These are phyloP conservation scores for Chlorencoelia australis DNA, from an alignment of 2,329 filamentous ascomycete species.

Conservation along the genomic window DNA sequence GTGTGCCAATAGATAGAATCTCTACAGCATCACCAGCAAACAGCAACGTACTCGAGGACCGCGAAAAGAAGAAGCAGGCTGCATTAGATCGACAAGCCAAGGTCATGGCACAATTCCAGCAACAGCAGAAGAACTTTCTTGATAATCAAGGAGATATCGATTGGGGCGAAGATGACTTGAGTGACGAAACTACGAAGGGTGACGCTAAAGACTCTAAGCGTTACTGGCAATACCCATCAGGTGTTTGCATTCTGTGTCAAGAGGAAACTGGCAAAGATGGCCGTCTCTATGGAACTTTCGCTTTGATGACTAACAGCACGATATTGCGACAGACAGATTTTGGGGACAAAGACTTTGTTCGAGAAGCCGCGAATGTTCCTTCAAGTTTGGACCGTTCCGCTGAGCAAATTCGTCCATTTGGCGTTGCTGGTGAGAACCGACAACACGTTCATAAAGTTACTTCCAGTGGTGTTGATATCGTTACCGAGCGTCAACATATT, in stretches of 20 bases:
- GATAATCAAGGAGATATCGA: conserved; percentile 79
- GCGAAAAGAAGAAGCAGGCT: conserved; percentile 79
- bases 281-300: conserved; percentile 85
- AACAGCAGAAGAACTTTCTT: conserved; percentile 92
- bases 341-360: conserved; percentile 70
- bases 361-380: conserved; percentile 72
- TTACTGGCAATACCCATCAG: conserved; percentile 81
- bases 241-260: conserved; percentile 92
- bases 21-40: conserved; percentile 74
- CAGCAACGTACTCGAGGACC: conserved; percentile 47
- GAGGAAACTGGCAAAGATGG: conserved; percentile 91
- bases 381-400: conserved; percentile 75
- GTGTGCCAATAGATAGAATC: conserved; percentile 65
- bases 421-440: conserved; percentile 79
- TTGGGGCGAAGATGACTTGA: conserved; percentile 74
- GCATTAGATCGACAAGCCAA: conserved; percentile 81
- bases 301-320: conserved; percentile 74
- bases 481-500: conserved; percentile 68
- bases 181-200: conserved; percentile 54
- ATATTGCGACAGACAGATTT: conserved; percentile 82
- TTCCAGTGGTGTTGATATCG: conserved; percentile 58
- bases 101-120: conserved; percentile 97
- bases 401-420: conserved; percentile 77
- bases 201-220: conserved; percentile 57
- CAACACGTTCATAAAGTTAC: conserved; percentile 67